Evolutionary conservation across 768 basidiomycete species (phyloP).

Genomic region (Hirschioporus abietinus): DNA sequence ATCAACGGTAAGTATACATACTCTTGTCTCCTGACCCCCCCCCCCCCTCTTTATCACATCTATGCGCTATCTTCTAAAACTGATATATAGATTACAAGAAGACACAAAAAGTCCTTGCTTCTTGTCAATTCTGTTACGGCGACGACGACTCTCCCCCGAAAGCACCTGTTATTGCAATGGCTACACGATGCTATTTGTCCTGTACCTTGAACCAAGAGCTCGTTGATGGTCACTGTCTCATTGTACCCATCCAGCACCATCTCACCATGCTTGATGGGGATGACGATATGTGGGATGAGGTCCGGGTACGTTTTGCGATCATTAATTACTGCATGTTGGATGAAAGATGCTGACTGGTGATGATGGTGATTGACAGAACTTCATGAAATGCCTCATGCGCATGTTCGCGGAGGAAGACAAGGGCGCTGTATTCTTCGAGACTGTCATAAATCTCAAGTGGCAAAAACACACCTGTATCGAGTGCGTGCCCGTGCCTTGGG

Average conservation of each 20-base stretch:
- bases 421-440: constrained; percentile 94
- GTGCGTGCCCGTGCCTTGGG: constrained; percentile 89
- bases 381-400: constrained; percentile 90
- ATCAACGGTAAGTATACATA: constrained; percentile 66
- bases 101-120: constrained; percentile 84
- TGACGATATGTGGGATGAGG: constrained; percentile 98
- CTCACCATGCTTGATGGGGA: constrained; percentile 88
- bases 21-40: background rate
- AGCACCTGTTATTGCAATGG: constrained; percentile 85
- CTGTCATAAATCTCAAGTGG: constrained; percentile 77
- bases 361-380: constrained; percentile 42
- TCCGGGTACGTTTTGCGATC: constrained; percentile 54
- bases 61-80: constrained; percentile 6
- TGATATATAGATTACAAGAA: constrained; percentile 75
- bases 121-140: constrained; percentile 86
- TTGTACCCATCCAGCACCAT: constrained; percentile 94
- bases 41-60: background rate
- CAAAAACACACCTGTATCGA: constrained; percentile 94
- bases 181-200: constrained; percentile 85
- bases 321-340: background rate
- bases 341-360: constrained; percentile 24
- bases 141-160: constrained; percentile 89
- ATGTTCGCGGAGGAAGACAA: constrained; percentile 93
- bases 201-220: constrained; percentile 86
- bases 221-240: constrained; percentile 88